Evolutionary conservation across 2,329 filamentous ascomycete species (phyloP), one percentile per base, ranked within the genome.

Genomic region (Fusarium beomiforme): DNA sequence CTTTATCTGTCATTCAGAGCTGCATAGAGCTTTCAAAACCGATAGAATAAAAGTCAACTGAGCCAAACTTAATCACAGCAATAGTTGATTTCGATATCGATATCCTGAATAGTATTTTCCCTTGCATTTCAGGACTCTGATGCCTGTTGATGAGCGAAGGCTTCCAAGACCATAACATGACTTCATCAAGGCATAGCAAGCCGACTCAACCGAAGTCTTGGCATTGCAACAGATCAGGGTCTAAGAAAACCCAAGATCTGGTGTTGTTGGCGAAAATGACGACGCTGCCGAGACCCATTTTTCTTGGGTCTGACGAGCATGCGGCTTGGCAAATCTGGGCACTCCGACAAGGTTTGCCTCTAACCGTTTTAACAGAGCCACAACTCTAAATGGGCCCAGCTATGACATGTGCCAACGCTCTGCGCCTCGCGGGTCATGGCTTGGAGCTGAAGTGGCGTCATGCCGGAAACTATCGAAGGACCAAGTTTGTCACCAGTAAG

Each of bases 391-490:
- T 16, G 4, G 8, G 31, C 17, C 19, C 16, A 26, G 36, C n/a
- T 12, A 67, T 67, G 64, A 67, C 64, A 67, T 67, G 16, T 33
- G 63, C 64, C 64, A 67, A 67, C 31, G 31, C 14, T 39, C 47
- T 67, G 42, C 42, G 64, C 37, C 63, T 49, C 21, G 2, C 6
- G 5, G 17, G 17, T 11, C 24, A 33, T 31, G 13, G 33, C 24
- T 46, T 42, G 29, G n/a, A 31, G 44, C 23, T 41, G 46, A 8
- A 41, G 62, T 60, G 44, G 64, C 64, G 61, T 67, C 61, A 66
- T 60, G 36, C 9, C 61, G 54, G 29, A 43, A 67, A 23, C 64
- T 50, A 17, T 59, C n/a, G 47, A 49, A 23, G 36, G 34, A 54
- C 21, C 55, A 37, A 58, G 47, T 53, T 67, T 36, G 24, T 16